Evolutionary conservation across 2,329 filamentous ascomycete species (phyloP).

Genomic region (Periconia sp.): DNA sequence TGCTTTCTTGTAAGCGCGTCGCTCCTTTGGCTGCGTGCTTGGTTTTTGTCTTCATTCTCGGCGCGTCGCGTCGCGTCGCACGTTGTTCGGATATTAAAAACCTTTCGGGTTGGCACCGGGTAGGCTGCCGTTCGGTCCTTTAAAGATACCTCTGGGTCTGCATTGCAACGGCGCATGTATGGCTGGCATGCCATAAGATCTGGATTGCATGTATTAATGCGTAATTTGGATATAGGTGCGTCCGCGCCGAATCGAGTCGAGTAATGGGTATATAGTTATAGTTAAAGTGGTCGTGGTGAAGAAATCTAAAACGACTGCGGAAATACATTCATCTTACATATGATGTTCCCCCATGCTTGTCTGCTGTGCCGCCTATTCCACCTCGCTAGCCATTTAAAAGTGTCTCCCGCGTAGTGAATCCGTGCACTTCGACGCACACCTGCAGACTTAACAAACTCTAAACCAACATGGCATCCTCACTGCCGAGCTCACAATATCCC

Average conservation of each 20-base stretch:
- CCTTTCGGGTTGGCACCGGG: conserved; percentile 2
- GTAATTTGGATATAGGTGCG: too few relatives aligned
- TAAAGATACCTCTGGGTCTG: conserved; percentile 37
- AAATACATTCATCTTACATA: too few relatives aligned
- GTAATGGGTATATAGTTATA: too few relatives aligned
- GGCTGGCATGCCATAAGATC: conserved; percentile 22
- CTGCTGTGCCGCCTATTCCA: too few relatives aligned
- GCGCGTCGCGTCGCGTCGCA: conserved; percentile 9
- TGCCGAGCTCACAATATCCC: conserved; percentile 11
- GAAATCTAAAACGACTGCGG: too few relatives aligned
- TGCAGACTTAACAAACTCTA: not conserved
- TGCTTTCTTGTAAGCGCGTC: conserved; percentile 43
- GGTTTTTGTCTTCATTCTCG: conserved; percentile 18
- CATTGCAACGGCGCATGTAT: conserved; percentile 29
- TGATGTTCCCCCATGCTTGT: too few relatives aligned
- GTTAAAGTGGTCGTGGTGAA: too few relatives aligned
- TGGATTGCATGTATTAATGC: conserved; percentile 6
- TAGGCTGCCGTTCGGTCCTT: conserved; percentile 29
- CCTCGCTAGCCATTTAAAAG: too few relatives aligned
- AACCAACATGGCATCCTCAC: conserved; percentile 21
- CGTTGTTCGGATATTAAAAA: conserved; percentile 2
- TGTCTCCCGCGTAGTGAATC: not conserved
- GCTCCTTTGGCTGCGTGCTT: conserved; percentile 7
- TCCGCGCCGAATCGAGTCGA: too few relatives aligned
- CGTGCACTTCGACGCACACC: not conserved